Percentiles rank a stretch among this genome's conserved stretches.
Evolutionary conservation across 2,329 filamentous ascomycete species (phyloP).

Genomic region (Pseudogymnoascus sp.): DNA sequence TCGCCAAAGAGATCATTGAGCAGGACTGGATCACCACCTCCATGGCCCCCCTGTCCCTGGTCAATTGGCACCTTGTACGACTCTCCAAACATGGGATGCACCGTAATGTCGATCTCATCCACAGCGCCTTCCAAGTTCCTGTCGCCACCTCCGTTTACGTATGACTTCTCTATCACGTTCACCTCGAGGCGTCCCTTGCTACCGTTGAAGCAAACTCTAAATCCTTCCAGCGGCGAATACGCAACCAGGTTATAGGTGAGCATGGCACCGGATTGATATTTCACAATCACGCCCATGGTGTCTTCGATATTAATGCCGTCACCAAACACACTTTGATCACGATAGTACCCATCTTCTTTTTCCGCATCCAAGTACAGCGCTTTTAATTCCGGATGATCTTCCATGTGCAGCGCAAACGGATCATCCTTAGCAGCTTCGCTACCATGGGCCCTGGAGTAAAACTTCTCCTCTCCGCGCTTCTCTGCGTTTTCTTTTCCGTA

Average conservation of each 20-base stretch:
- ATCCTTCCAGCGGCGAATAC: conserved; percentile 57
- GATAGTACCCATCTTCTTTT: conserved; percentile 54
- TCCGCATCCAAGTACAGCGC: conserved; percentile 55
- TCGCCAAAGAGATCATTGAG: conserved; percentile 51
- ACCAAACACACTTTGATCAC: conserved; percentile 55
- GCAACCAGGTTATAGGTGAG: conserved; percentile 53
- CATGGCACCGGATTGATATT: conserved; percentile 48
- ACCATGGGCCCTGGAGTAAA: conserved; percentile 44
- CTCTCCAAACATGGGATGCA: conserved; percentile 49
- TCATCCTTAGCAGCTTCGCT: conserved; percentile 44
- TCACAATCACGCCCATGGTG: conserved; percentile 53
- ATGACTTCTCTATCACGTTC: conserved; percentile 55
- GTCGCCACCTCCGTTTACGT: conserved; percentile 53
- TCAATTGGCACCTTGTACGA: conserved; percentile 47
- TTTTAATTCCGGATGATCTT: conserved; percentile 45
- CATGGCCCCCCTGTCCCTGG: conserved; percentile 48
- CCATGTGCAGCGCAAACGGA: conserved; percentile 52
- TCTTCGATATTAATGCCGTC: conserved; percentile 60
- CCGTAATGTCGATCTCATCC: conserved; percentile 40
- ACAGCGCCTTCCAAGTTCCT: conserved; percentile 47
- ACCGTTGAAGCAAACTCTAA: conserved; percentile 51
- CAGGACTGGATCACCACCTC: conserved; percentile 51
- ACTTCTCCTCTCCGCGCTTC: conserved; percentile 41
- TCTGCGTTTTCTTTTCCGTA: conserved; percentile 57
- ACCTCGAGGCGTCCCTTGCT: conserved; percentile 52